phyloP scores from a whole-genome alignment of 2,329 filamentous ascomycete species.

The Fusarium austroafricanum region DNA sequence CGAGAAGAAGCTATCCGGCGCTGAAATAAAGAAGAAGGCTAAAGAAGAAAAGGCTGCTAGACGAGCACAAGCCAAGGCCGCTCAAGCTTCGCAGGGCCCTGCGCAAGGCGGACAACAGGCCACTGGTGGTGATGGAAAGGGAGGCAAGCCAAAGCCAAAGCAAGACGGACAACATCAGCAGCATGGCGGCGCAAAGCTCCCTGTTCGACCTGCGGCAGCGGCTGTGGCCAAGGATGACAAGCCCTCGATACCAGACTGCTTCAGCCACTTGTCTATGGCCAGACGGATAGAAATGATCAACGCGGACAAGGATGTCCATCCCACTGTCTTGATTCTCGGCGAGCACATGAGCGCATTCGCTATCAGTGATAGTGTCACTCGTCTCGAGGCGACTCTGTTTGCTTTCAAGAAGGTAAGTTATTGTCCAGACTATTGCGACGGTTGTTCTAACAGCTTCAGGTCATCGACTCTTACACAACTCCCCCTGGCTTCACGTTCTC shows the following conservation, averaged over 20 bases:
- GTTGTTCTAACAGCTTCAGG: constrained; percentile 59
- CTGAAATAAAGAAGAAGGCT: constrained; percentile 87
- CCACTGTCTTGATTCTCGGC: constrained; percentile 84
- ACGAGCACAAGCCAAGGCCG: constrained; percentile 76
- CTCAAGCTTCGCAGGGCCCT: constrained; percentile 58
- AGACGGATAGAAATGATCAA: constrained; percentile 65
- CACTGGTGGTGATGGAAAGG: constrained; percentile 56
- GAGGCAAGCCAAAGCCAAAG: constrained; percentile 60
- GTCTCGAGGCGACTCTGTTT: constrained; percentile 86
- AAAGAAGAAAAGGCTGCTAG: constrained; percentile 93
- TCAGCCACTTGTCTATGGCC: constrained; percentile 84
- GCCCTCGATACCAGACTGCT: constrained; percentile 74
- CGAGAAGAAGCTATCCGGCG: constrained; percentile 73
- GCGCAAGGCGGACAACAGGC: constrained; percentile 52
- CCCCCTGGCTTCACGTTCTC: constrained; percentile 86
- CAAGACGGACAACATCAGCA: constrained; percentile 54
- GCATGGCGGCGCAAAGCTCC: constrained; percentile 51
- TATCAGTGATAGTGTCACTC: constrained; percentile 88
- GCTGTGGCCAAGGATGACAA: constrained; percentile 63
- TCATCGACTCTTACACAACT: constrained; percentile 93
- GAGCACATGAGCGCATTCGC: constrained; percentile 91
- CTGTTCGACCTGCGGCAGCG: constrained; percentile 50
- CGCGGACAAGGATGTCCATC: constrained; percentile 83
- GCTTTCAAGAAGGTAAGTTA: constrained; percentile 83
- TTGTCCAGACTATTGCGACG: constrained; percentile 8